phyloP scores from a whole-genome alignment of 805 yeast species.

The Blastobotrys parvus region DNA sequence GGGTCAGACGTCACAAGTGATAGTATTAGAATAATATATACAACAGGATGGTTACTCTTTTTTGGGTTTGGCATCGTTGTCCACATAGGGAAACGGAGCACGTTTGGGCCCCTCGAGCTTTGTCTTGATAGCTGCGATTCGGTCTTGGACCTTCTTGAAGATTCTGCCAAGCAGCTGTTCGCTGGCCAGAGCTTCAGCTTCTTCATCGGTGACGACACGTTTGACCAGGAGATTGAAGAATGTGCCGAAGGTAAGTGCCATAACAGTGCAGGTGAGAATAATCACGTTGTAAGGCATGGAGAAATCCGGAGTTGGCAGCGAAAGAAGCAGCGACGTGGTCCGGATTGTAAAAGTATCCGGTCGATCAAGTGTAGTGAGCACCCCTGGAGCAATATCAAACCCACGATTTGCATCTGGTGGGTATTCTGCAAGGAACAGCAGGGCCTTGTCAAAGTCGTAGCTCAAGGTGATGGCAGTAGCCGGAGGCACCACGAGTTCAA shows the following conservation, averaged over 20 bases:
- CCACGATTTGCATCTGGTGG: conserved; percentile 99
- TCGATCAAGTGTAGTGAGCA: conserved; percentile 45
- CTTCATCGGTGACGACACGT: conserved; percentile 66
- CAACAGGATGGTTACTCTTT: background rate
- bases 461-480: conserved; percentile 50
- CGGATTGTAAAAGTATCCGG: conserved; percentile 30
- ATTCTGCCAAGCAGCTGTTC: conserved; percentile 9
- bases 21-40: background rate
- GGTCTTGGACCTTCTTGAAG: background rate
- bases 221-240: conserved; percentile 71
- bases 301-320: conserved; percentile 94
- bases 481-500: conserved; percentile 57
- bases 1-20: background rate
- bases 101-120: conserved; percentile 9
- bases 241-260: conserved; percentile 88
- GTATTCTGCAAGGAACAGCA: conserved; percentile 78
- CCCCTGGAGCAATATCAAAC: conserved; percentile 88
- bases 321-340: conserved; percentile 77
- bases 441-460: conserved; percentile 79
- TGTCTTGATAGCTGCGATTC: background rate
- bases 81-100: conserved; percentile 12
- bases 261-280: conserved; percentile 83
- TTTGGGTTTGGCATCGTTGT: background rate
- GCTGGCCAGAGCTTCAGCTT: conserved; percentile 22
- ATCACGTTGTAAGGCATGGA: conserved; percentile 98